phyloP scores from a whole-genome alignment of 2,329 filamentous ascomycete genomes.

The Venturia pyrina region DNA sequence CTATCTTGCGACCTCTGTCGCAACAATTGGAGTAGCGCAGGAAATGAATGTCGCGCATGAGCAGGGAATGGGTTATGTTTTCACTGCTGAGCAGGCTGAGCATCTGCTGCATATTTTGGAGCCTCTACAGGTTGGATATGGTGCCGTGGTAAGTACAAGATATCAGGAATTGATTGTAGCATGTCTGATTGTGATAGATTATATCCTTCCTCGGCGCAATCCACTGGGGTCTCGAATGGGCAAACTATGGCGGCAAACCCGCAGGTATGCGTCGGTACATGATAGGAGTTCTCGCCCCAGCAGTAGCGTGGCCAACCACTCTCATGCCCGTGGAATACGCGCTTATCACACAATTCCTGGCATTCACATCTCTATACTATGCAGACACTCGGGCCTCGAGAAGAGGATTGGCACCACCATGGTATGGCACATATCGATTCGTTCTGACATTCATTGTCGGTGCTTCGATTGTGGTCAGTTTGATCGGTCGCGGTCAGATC shows the following conservation, averaged over 20 bases:
- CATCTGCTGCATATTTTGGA: slow-evolving; percentile 66
- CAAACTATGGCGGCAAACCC: slow-evolving; percentile 48
- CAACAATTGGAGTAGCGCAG: slow-evolving; percentile 74
- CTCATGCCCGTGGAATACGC: slow-evolving; percentile 77
- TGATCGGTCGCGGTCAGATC: slow-evolving; percentile 76
- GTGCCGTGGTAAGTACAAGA: slow-evolving; percentile 58
- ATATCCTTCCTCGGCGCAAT: slow-evolving; percentile 90
- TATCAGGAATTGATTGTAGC: not conserved
- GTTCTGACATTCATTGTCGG: slow-evolving; percentile 86
- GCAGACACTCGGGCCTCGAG: slow-evolving; percentile 64
- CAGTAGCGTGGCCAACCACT: slow-evolving; percentile 82
- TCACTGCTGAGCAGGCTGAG: slow-evolving; percentile 62
- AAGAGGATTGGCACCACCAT: slow-evolving; percentile 68
- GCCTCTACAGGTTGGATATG: slow-evolving; percentile 82
- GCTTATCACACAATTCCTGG: slow-evolving; percentile 73
- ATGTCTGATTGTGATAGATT: slow-evolving; percentile 42
- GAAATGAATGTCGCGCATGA: slow-evolving; percentile 62
- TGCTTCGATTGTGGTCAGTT: slow-evolving; percentile 64
- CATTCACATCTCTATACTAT: slow-evolving; percentile 80
- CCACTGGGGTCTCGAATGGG: slow-evolving; percentile 88
- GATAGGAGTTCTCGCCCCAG: slow-evolving; percentile 70
- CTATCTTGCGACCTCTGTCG: slow-evolving; percentile 73
- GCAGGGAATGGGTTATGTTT: slow-evolving; percentile 51
- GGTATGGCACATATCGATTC: slow-evolving; percentile 87
- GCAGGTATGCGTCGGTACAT: slow-evolving; percentile 72